These are phyloP conservation scores for Phanerochaete carnosa DNA, from an alignment of 768 basidiomycete species.

Conservation along the genomic window DNA sequence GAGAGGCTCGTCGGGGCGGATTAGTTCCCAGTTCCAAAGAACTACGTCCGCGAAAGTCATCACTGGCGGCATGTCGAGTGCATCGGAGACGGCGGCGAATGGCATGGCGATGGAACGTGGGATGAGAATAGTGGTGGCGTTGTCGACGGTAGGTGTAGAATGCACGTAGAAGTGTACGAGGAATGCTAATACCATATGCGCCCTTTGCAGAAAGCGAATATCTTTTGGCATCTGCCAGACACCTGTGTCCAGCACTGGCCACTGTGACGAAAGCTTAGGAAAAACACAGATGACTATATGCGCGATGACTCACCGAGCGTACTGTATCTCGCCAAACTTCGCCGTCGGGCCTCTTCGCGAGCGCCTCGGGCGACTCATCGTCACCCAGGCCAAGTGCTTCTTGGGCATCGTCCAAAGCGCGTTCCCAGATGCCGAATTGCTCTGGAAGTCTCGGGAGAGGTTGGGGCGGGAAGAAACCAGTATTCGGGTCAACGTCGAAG, in stretches of 20 bases:
- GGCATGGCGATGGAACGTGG: slow-evolving; percentile 79
- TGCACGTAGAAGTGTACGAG: slow-evolving; percentile 90
- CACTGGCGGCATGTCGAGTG: slow-evolving; percentile 86
- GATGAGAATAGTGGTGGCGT: slow-evolving; percentile 46
- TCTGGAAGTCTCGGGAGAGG: slow-evolving; percentile 55
- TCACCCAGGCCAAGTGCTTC: slow-evolving; percentile 54
- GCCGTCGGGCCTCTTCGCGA: slow-evolving; percentile 49
- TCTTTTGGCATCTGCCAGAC: slow-evolving; percentile 42
- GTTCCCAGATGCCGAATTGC: slow-evolving; percentile 69
- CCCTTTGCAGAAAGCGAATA: slow-evolving; percentile 68
- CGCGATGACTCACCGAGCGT: slow-evolving; percentile 47
- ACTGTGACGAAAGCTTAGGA: slow-evolving; percentile 38
- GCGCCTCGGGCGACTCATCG: slow-evolving; percentile 45
- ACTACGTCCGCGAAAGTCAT: slow-evolving; percentile 96
- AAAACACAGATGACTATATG: slow-evolving; percentile 1
- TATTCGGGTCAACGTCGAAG: slow-evolving; percentile 54
- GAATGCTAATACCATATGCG: slow-evolving; percentile 87
- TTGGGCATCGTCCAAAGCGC: slow-evolving; percentile 52
- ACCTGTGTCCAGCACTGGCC: slow-evolving; percentile 63
- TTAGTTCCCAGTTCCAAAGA: slow-evolving; percentile 82
- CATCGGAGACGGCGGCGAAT: slow-evolving; percentile 67
- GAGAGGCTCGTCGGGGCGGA: slow-evolving; percentile 54
- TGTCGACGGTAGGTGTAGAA: slow-evolving; percentile 50
- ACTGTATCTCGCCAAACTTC: slow-evolving; percentile 68
- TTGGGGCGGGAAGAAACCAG: slow-evolving; percentile 81